phyloP scores from a whole-genome alignment of 2,329 filamentous ascomycete species.

The Fusarium mexicanum region DNA sequence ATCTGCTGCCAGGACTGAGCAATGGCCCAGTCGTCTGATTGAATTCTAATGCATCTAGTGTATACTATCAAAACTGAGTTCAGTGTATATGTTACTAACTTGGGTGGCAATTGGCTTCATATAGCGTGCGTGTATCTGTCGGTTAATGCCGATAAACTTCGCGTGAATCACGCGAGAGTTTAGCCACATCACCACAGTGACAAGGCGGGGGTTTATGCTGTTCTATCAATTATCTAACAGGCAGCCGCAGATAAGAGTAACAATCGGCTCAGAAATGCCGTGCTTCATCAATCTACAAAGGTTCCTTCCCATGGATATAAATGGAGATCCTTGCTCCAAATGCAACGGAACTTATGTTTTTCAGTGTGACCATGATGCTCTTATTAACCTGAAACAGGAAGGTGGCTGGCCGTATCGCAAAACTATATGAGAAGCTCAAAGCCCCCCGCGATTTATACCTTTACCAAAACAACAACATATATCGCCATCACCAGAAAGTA shows the following conservation, averaged over 20 bases:
- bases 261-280: neutral
- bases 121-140: neutral
- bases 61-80: no score
- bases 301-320: neutral
- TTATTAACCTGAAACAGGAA: constrained; percentile 24
- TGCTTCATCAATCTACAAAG: constrained; percentile 7
- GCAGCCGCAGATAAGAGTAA: neutral
- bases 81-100: neutral
- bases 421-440: constrained; percentile 1
- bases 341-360: constrained; percentile 27
- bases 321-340: constrained; percentile 17
- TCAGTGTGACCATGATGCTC: neutral
- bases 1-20: neutral
- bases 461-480: neutral
- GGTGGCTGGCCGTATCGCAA: neutral
- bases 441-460: neutral
- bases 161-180: neutral
- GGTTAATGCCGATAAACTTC: neutral
- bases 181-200: neutral
- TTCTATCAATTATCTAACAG: neutral
- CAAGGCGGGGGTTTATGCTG: neutral
- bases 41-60: neutral
- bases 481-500: neutral
- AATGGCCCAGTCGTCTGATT: neutral
- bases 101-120: neutral